Conservation (phyloP, 2,329 filamentous ascomycete species). For the Macrophomina phaseolina region DNA sequence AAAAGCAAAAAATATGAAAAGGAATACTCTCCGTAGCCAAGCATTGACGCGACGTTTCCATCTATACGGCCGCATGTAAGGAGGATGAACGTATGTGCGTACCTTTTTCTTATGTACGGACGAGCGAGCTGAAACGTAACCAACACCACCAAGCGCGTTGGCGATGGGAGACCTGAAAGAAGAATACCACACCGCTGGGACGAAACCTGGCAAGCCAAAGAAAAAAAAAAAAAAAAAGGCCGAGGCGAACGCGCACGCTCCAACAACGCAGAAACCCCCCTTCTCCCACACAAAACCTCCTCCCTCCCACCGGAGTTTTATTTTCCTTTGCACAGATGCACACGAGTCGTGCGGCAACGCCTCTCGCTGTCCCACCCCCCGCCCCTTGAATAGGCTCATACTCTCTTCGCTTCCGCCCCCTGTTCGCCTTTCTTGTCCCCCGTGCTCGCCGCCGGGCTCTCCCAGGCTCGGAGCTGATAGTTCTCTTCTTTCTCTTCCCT, state of each 20-base stretch:
- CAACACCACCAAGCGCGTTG: not conserved
- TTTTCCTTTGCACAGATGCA: not conserved
- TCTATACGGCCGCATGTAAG: not conserved
- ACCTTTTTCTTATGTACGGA: not conserved
- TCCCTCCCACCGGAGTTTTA: not conserved
- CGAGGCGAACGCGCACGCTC: not conserved
- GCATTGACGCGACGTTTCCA: too few species aligned
- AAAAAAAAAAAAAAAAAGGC: not conserved
- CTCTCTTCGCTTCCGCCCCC: not conserved
- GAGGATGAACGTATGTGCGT: not conserved
- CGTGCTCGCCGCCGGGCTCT: not conserved
- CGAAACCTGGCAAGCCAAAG: not conserved
- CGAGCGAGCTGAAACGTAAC: not conserved
- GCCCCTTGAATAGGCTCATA: slow-evolving; percentile 3
- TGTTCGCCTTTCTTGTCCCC: not conserved
- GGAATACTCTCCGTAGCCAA: not conserved
- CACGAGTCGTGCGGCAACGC: not conserved
- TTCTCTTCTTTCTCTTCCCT: too few species aligned
- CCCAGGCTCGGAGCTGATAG: not conserved
- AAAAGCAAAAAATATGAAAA: not conserved
- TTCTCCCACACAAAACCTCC: not conserved
- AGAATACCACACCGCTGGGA: not conserved
- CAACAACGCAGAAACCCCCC: not conserved
- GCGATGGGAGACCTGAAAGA: not conserved
- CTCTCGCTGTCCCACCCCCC: not conserved